Evolutionary conservation across 768 basidiomycete species (phyloP).

Genomic region (Boletellus ananiceps): DNA sequence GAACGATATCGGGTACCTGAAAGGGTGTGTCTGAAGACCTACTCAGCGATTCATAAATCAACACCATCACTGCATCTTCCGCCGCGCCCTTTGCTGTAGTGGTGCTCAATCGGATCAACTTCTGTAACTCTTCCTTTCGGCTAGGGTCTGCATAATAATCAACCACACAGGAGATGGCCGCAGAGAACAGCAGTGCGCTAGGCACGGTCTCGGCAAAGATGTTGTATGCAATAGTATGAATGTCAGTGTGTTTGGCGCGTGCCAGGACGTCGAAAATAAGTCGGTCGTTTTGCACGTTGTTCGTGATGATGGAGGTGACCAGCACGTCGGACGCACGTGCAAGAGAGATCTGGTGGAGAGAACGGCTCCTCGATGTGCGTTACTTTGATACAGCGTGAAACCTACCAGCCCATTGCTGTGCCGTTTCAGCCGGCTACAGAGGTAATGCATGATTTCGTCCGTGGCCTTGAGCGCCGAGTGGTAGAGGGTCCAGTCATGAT

Average conservation of each 20-base stretch:
- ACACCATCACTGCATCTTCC: slow-evolving; percentile 35
- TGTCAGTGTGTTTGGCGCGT: slow-evolving; percentile 4
- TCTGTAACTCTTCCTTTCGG: slow-evolving; percentile 27
- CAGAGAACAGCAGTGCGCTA: slow-evolving; percentile 52
- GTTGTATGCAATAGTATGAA: slow-evolving; percentile 40
- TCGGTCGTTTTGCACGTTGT: slow-evolving; percentile 21
- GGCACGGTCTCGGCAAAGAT: slow-evolving; percentile 54
- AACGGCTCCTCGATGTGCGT: neutral
- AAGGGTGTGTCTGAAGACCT: slow-evolving; percentile 15
- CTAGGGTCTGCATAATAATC: slow-evolving; percentile 52
- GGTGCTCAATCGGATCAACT: slow-evolving; percentile 37
- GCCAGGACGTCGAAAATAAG: slow-evolving; percentile 18
- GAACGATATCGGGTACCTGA: slow-evolving; percentile 22
- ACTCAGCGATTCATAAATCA: slow-evolving; percentile 47
- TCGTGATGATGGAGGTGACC: slow-evolving; percentile 16
- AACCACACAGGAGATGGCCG: slow-evolving; percentile 51
- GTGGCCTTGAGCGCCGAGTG: slow-evolving; percentile 25
- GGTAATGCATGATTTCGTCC: slow-evolving; percentile 20
- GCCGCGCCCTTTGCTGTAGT: slow-evolving; percentile 22
- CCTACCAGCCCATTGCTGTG: slow-evolving; percentile 20
- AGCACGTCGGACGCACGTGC: slow-evolving; percentile 19
- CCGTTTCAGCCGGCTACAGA: slow-evolving; percentile 22
- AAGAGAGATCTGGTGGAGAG: slow-evolving; percentile 15
- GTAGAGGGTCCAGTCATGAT: slow-evolving; percentile 32
- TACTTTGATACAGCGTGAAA: neutral